These are phyloP conservation scores for Diatrype stigma DNA, from an alignment of 2,329 filamentous ascomycete genomes.

Conservation along the genomic window DNA sequence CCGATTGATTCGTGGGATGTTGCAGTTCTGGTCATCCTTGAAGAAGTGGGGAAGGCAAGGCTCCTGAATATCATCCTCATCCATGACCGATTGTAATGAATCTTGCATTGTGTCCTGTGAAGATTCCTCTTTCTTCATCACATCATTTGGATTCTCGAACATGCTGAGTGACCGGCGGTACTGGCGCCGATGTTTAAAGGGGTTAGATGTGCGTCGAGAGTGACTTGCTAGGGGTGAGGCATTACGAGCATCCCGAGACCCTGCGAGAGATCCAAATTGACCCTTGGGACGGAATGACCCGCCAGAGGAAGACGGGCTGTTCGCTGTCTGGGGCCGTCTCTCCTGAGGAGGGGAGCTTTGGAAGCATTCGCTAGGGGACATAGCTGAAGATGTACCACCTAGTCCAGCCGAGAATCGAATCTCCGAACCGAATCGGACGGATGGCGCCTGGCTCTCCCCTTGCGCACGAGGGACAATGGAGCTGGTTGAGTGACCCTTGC, in stretches of 20 bases:
- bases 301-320: conserved; percentile 52
- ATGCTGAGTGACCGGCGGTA: conserved; percentile 93
- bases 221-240: conserved; percentile 72
- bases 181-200: conserved; percentile 72
- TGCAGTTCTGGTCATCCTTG: conserved; percentile 74
- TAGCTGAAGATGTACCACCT: conserved; percentile 51
- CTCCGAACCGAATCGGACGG: conserved; percentile 68
- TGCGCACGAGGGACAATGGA: conserved; percentile 57
- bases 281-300: conserved; percentile 61
- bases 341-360: conserved; percentile 74
- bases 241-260: conserved; percentile 53
- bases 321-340: conserved; percentile 55
- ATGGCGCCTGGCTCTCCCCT: conserved; percentile 62
- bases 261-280: conserved; percentile 57
- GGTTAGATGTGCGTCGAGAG: conserved; percentile 68
- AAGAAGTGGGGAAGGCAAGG: conserved; percentile 81
- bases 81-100: conserved; percentile 71
- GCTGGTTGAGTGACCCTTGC: conserved; percentile 71
- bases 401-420: conserved; percentile 17
- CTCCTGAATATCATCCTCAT: conserved; percentile 72
- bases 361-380: conserved; percentile 78
- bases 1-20: conserved; percentile 80
- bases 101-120: conserved; percentile 56
- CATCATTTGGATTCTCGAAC: conserved; percentile 88
- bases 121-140: conserved; percentile 68